Evolutionary conservation across 2,329 filamentous ascomycete genomes (phyloP), one percentile per base, ranked within the genome.

Genomic region (Fusarium falciforme): DNA sequence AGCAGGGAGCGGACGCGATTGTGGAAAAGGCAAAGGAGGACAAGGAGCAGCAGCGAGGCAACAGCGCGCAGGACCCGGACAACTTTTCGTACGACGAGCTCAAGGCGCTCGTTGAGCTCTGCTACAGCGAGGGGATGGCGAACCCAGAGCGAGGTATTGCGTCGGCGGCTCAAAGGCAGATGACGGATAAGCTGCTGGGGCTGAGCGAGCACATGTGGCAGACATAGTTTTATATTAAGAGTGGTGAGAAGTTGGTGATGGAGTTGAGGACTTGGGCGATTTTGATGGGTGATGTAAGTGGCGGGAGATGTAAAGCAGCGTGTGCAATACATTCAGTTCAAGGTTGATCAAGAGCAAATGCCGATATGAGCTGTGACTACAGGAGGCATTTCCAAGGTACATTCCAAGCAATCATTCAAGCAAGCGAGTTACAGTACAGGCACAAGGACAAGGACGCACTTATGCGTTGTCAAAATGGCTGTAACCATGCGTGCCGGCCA

Each of bases 151-250:
- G 93, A 74, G 92, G 93, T 35, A 89, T 93, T 65, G 89, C 88
- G 52, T 87, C 90, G 25, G 89, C 90, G 68, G 93, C 93, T 4
- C 91, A 89, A 85, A 87, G 93, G 79, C 88, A 89, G 79, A 88
- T 94, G 87, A 91, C 90, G 65, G 92, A 94, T 77, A 91, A 92
- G 84, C 81, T 93, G 78, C 82, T 93, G 69, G 89, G 89, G 76
- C 84, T 95, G 76, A 93, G 91, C 77, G 93, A 95, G 85, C 87
- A 91, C 76, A 90, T 93, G 89, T 94, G 90, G 91, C 89, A 92
- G 82, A 87, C 75, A 35, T 77, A 76, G 55, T 49, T 22, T 35
- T 49, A 12, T 27, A 40, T 64, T 36, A 58, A 61, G 57, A 12
- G 47, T 59, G 54, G 22, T 60, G 27, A 25, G 61, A 61, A 44